A percentile compares a stretch with the other conserved stretches of the same genome.
These are phyloP conservation scores for Poronia punctata DNA, from an alignment of 495 filamentous ascomycete genomes.

Conservation along the genomic window DNA sequence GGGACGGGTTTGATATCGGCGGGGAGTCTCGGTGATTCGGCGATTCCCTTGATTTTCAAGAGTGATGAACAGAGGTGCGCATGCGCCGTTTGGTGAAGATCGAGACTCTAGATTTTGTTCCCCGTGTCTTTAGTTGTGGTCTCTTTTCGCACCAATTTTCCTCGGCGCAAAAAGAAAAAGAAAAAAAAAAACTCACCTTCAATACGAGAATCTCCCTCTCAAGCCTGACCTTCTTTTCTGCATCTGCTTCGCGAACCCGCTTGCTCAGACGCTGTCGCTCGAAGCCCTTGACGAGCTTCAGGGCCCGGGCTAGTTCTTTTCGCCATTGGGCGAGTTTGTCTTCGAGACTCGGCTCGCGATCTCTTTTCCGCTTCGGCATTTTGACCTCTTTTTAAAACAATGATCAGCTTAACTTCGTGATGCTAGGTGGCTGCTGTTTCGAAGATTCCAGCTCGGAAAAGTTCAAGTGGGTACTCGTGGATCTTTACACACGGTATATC, in stretches of 20 bases:
- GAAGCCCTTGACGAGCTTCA: slow-evolving; percentile 79
- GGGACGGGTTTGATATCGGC: slow-evolving; percentile 42
- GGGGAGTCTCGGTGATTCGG: slow-evolving; percentile 40
- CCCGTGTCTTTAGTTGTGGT: too few relatives aligned
- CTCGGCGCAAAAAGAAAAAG: not conserved
- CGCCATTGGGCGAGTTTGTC: slow-evolving; percentile 52
- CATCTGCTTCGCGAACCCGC: slow-evolving; percentile 56
- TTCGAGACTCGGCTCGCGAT: slow-evolving; percentile 33
- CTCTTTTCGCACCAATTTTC: too few relatives aligned
- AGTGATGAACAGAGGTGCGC: slow-evolving; percentile 70
- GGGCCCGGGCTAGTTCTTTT: slow-evolving; percentile 54
- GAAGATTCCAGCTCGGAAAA: slow-evolving; percentile 9
- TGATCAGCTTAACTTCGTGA: not conserved
- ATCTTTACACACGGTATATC: slow-evolving; percentile 1
- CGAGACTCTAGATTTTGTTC: slow-evolving; percentile 52
- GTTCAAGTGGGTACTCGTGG: slow-evolving; percentile 14
- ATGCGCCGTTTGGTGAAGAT: slow-evolving; percentile 57
- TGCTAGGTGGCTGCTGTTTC: not conserved
- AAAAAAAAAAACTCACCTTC: slow-evolving; percentile 48
- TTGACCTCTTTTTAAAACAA: too few relatives aligned
- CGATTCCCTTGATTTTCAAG: slow-evolving; percentile 63
- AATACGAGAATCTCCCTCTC: slow-evolving; percentile 66
- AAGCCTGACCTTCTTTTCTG: slow-evolving; percentile 49
- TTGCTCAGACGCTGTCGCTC: slow-evolving; percentile 84
- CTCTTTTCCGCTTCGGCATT: slow-evolving; percentile 45